Conservation (phyloP, 225 moss, liverwort and hornwort genomes). For the Straminergon stramineum region DNA sequence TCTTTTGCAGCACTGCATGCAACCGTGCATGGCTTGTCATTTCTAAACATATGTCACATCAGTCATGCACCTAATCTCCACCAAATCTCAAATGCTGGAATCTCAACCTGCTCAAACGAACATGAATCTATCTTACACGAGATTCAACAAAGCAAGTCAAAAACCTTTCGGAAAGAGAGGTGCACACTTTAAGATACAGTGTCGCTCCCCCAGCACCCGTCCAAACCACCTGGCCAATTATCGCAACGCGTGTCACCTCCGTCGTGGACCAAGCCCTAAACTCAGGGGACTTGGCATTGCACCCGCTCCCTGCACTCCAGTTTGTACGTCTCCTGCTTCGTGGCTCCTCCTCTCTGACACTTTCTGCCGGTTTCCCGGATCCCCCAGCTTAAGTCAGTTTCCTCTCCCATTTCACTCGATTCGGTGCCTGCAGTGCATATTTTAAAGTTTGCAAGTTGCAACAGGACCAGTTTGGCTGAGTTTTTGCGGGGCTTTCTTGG, state of each 20-base stretch:
- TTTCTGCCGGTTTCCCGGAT: neutral
- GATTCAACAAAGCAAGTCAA: neutral
- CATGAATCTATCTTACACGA: neutral
- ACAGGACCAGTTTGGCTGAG: no score
- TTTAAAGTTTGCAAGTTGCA: neutral
- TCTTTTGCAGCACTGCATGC: neutral
- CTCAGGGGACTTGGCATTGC: neutral
- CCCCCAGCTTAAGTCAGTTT: neutral
- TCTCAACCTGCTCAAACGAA: neutral
- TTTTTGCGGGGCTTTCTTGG: neutral
- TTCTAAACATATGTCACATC: neutral
- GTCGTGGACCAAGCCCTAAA: neutral
- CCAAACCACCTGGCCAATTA: neutral
- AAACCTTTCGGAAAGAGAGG: neutral
- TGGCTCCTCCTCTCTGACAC: neutral
- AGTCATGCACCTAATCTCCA: neutral
- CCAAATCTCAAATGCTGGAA: neutral
- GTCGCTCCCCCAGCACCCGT: neutral
- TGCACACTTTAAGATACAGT: neutral
- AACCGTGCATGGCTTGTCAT: no score
- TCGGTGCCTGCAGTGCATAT: no score
- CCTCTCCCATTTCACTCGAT: neutral
- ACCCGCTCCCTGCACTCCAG: neutral
- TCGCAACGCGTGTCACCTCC: neutral
- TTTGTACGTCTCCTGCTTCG: neutral